A percentile compares a stretch with the other conserved stretches of the same genome.
These are phyloP conservation scores for Dentipellis fragilis DNA, from an alignment of 768 basidiomycete genomes.

Conservation along the genomic window DNA sequence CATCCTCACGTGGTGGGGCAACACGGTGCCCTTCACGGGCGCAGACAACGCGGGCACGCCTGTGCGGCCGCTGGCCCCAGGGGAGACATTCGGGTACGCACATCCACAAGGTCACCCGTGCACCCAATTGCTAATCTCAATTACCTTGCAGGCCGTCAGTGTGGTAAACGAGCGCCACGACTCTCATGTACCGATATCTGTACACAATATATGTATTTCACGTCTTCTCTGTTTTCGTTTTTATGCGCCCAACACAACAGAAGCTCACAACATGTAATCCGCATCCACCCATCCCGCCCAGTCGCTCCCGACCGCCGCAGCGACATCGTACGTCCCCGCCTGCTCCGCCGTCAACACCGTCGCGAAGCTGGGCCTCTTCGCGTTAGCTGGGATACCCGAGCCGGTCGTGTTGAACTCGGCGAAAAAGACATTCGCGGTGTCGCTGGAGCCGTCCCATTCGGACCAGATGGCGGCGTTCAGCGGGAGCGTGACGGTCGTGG, in stretches of 20 bases:
- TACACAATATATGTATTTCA: no score
- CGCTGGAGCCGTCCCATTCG: conserved; percentile 29
- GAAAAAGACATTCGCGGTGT: conserved; percentile 34
- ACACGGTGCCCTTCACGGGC: conserved; percentile 6
- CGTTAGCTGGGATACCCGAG: conserved; percentile 2
- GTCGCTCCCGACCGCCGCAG: not conserved
- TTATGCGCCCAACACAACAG: no score
- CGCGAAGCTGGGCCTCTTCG: conserved; percentile 1
- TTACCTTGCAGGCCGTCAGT: no score
- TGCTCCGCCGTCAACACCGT: not conserved
- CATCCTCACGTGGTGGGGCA: conserved; percentile 60
- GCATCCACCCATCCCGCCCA: conserved; percentile 1
- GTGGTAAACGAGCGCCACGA: no score
- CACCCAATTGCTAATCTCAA: no score
- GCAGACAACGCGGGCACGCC: not conserved
- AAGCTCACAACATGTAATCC: not conserved
- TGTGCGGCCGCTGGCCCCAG: not conserved
- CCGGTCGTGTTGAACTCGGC: conserved; percentile 16
- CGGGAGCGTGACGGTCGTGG: conserved; percentile 30
- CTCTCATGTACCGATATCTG: no score
- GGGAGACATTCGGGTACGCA: not conserved
- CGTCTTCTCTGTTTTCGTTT: no score
- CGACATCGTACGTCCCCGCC: not conserved
- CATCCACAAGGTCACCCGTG: no score
- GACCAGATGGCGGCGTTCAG: conserved; percentile 37